Percentiles rank a stretch among this genome's conserved stretches.
Conservation (phyloP, 2,329 filamentous ascomycete species). For the Talaromyces sp. region DNA sequence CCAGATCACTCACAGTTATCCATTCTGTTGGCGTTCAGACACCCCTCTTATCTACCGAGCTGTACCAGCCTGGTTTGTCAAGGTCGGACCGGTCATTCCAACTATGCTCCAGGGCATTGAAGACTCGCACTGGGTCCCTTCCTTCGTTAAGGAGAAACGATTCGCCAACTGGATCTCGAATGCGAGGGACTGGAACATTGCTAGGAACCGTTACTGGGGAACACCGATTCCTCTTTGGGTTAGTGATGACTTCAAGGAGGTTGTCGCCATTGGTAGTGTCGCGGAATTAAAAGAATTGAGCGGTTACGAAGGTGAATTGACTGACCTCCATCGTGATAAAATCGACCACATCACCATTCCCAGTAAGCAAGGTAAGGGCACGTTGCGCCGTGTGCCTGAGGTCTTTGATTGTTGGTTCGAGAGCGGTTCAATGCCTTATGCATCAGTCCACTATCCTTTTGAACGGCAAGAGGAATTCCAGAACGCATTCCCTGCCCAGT, state of each 20-base stretch:
- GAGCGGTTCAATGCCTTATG: constrained; percentile 93
- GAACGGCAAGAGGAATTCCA: constrained; percentile 75
- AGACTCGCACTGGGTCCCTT: constrained; percentile 85
- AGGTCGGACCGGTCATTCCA: constrained; percentile 76
- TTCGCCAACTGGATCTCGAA: constrained; percentile 90
- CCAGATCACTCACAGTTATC: constrained; percentile 86
- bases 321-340: constrained; percentile 86
- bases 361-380: constrained; percentile 79
- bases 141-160: constrained; percentile 83
- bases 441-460: constrained; percentile 87
- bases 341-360: constrained; percentile 94
- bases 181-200: constrained; percentile 93
- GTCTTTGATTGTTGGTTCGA: constrained; percentile 98
- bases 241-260: constrained; percentile 82
- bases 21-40: constrained; percentile 92
- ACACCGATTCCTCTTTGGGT: constrained; percentile 91
- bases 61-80: constrained; percentile 92
- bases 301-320: constrained; percentile 78
- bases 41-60: constrained; percentile 90
- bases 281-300: constrained; percentile 80
- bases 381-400: constrained; percentile 75
- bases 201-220: constrained; percentile 91
- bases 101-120: constrained; percentile 90
- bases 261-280: constrained; percentile 80
- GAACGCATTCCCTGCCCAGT: constrained; percentile 82